Evolutionary conservation across 1,139 yeast genomes (phyloP).

Genomic region (Debaryomycetaceae sp.): DNA sequence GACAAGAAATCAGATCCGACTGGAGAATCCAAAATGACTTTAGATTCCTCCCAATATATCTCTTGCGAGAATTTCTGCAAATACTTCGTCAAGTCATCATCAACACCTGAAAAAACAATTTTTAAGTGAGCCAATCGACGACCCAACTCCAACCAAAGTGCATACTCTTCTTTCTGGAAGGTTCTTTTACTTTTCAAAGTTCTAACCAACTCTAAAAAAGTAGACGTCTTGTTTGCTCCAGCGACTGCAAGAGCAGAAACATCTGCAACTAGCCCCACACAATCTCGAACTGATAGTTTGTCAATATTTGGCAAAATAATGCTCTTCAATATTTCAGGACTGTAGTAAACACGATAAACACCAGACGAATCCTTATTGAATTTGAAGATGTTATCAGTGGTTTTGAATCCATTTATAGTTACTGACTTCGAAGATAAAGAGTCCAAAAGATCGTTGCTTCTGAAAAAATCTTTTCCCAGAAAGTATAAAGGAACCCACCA

Average conservation of each 20-base stretch:
- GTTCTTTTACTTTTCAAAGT: constrained; percentile 13
- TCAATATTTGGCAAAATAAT: constrained; percentile 43
- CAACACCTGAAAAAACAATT: constrained; percentile 47
- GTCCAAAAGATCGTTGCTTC: constrained; percentile 10
- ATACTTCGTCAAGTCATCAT: constrained; percentile 29
- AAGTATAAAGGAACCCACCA: constrained; percentile 77
- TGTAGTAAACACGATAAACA: constrained; percentile 65
- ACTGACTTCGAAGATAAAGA: constrained; percentile 21
- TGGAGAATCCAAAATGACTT: constrained; percentile 28
- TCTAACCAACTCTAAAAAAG: constrained; percentile 43
- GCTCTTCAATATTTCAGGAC: constrained; percentile 42
- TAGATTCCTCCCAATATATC: constrained; percentile 41
- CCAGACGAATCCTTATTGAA: constrained; percentile 63
- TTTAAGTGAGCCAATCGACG: constrained; percentile 40
- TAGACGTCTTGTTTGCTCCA: constrained; percentile 51
- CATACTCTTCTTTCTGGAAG: constrained; percentile 39
- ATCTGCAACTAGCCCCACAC: constrained; percentile 68
- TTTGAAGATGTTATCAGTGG: constrained; percentile 41
- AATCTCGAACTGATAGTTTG: constrained; percentile 53
- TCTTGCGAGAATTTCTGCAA: constrained; percentile 39
- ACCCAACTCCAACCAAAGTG: constrained; percentile 65
- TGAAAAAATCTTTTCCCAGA: constrained; percentile 23
- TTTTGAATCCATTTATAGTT: constrained; percentile 22
- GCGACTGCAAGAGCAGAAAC: constrained; percentile 58
- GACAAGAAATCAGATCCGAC: constrained; percentile 40